phyloP scores from a whole-genome alignment of 179 eudicot genomes.

The Nepenthes alata region DNA sequence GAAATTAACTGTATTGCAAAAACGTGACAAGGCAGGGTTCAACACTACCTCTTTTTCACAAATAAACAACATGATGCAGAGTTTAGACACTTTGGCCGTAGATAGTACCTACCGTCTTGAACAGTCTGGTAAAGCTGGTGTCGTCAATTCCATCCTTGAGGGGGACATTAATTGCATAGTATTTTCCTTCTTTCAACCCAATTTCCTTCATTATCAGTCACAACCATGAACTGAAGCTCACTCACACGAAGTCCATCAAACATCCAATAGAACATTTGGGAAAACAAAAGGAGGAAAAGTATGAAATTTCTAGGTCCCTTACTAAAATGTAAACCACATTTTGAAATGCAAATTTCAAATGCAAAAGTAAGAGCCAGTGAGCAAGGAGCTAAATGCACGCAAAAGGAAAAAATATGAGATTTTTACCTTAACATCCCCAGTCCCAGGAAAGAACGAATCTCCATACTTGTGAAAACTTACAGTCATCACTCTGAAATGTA shows the following conservation, averaged over 20 bases:
- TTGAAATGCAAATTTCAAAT: too few relatives aligned
- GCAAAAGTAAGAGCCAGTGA: too few relatives aligned
- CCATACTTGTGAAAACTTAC: slow-evolving; percentile 96
- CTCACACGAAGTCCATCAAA: neutral
- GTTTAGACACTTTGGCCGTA: neutral
- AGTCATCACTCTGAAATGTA: slow-evolving; percentile 77
- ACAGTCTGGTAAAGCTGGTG: slow-evolving; percentile 65
- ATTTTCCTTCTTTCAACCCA: slow-evolving; percentile 90
- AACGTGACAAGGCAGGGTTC: slow-evolving; percentile 2
- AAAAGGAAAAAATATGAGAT: neutral
- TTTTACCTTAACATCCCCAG: slow-evolving; percentile 90
- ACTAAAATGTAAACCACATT: too few relatives aligned
- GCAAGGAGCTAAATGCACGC: too few relatives aligned
- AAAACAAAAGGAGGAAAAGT: neutral
- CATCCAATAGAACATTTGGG: neutral
- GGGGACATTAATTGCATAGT: slow-evolving; percentile 89
- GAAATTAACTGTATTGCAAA: slow-evolving; percentile 50
- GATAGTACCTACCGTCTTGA: slow-evolving; percentile 55
- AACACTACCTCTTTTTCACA: neutral
- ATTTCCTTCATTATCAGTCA: slow-evolving; percentile 46
- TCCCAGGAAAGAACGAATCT: slow-evolving; percentile 90
- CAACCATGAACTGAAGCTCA: neutral
- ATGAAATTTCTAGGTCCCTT: neutral
- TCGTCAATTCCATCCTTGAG: slow-evolving; percentile 98
- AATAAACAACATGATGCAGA: neutral